phyloP scores from a whole-genome alignment of 2,329 filamentous ascomycete species.

The Pseudogymnoascus sp. region DNA sequence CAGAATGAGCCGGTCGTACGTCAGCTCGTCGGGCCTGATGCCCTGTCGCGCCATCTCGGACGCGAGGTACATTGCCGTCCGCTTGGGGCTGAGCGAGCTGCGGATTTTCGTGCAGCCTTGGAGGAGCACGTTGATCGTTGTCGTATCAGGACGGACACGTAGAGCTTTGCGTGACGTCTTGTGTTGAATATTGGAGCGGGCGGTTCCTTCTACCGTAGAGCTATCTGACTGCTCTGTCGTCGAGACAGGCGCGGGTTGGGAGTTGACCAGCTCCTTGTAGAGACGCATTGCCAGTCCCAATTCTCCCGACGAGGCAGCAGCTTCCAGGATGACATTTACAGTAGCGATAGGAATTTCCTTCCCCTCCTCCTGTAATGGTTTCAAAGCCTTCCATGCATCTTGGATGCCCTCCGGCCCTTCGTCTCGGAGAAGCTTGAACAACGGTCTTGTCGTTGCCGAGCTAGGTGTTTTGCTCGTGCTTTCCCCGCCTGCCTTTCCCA shows the following conservation, averaged over 20 bases:
- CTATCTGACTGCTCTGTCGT: not conserved
- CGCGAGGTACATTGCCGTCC: conserved; percentile 53
- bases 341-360: conserved; percentile 44
- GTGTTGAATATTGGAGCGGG: not conserved
- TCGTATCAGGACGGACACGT: conserved; percentile 23
- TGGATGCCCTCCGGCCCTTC: conserved; percentile 37
- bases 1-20: conserved; percentile 55
- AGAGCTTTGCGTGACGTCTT: not conserved
- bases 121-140: conserved; percentile 57
- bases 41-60: conserved; percentile 53
- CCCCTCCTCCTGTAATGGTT: conserved; percentile 43
- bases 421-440: conserved; percentile 50
- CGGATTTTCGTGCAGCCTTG: conserved; percentile 37
- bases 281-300: conserved; percentile 47
- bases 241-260: conserved; percentile 30
- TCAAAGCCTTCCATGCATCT: conserved; percentile 50
- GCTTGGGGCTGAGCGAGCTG: conserved; percentile 14
- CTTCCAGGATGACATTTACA: conserved; percentile 37
- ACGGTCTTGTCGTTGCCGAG: conserved; percentile 52
- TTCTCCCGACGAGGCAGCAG: conserved; percentile 29
- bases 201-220: not conserved
- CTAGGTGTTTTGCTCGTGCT: conserved; percentile 33
- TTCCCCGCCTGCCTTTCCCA: conserved; percentile 56
- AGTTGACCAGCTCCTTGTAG: conserved; percentile 50
- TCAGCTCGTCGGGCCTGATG: conserved; percentile 47